These are phyloP conservation scores for Ceratopteris richardii DNA, from an alignment of 75 land plant genomes.

Conservation along the genomic window DNA sequence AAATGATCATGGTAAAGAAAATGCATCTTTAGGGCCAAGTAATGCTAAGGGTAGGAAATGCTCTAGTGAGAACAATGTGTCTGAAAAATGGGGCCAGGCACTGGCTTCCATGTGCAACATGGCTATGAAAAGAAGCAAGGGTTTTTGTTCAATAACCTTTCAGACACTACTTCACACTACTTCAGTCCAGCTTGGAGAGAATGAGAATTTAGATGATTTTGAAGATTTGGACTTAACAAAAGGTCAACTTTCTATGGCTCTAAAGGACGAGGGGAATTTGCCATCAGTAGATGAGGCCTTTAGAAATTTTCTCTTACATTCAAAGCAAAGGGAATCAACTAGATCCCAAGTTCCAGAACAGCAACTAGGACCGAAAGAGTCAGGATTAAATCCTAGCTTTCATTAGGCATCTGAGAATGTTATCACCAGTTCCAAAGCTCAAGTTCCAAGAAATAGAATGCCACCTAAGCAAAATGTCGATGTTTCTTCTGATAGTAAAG, in stretches of 20 bases:
- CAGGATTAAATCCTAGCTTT: background rate
- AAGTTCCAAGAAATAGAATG: background rate
- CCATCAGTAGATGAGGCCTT: too few relatives aligned
- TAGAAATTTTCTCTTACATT: too few relatives aligned
- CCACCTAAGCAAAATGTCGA: background rate
- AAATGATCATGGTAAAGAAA: too few relatives aligned
- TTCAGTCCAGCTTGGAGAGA: background rate
- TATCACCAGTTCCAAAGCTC: background rate
- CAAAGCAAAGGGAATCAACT: background rate
- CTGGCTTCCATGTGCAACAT: background rate
- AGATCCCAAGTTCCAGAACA: too few relatives aligned
- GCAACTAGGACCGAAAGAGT: too few relatives aligned
- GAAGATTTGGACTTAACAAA: background rate
- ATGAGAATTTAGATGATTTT: background rate
- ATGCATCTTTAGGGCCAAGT: too few relatives aligned
- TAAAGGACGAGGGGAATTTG: too few relatives aligned
- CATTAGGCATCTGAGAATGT: background rate
- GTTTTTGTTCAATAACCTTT: background rate
- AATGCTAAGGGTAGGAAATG: too few relatives aligned
- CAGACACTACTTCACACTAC: background rate
- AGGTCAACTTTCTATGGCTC: too few relatives aligned
- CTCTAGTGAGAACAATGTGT: background rate
- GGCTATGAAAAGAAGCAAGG: background rate
- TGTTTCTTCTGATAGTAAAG: background rate
- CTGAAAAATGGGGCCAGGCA: background rate